These are phyloP conservation scores for Cercospora canescens DNA, from an alignment of 2,329 filamentous ascomycete species.

Conservation along the genomic window DNA sequence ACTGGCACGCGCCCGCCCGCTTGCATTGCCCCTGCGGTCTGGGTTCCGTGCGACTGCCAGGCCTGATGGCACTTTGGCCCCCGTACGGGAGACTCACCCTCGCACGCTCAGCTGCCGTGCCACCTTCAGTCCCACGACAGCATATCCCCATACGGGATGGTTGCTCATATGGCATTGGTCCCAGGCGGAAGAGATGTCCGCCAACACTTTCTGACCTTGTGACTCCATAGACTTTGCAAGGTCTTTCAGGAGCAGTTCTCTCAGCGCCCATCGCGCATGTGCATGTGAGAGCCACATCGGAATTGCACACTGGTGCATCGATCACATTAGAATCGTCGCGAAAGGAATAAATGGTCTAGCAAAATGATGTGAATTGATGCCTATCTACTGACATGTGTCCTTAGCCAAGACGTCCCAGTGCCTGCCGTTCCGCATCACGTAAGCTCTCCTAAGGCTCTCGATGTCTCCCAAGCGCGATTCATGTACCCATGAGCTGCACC, in stretches of 20 bases:
- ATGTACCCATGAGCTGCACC: constrained; percentile 13
- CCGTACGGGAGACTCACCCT: background rate
- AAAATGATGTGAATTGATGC: background rate
- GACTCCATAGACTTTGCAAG: background rate
- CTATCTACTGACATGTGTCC: background rate
- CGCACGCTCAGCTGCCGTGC: background rate
- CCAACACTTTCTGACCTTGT: background rate
- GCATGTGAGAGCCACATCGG: background rate
- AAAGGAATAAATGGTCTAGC: background rate
- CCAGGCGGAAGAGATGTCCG: background rate
- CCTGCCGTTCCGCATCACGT: background rate
- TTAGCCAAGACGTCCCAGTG: background rate
- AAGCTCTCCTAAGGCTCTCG: background rate
- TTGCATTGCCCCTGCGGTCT: background rate
- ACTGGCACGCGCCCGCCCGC: background rate
- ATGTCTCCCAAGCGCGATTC: constrained; percentile 4
- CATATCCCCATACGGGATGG: background rate
- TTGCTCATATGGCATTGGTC: background rate
- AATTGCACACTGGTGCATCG: background rate
- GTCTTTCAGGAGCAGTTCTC: background rate
- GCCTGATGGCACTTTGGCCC: background rate
- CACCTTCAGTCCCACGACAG: background rate
- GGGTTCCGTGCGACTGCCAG: background rate
- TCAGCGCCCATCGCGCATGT: background rate
- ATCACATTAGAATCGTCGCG: background rate